Conservation (phyloP, 169 alveolate genomes). For the Eimeria acervulina region DNA sequence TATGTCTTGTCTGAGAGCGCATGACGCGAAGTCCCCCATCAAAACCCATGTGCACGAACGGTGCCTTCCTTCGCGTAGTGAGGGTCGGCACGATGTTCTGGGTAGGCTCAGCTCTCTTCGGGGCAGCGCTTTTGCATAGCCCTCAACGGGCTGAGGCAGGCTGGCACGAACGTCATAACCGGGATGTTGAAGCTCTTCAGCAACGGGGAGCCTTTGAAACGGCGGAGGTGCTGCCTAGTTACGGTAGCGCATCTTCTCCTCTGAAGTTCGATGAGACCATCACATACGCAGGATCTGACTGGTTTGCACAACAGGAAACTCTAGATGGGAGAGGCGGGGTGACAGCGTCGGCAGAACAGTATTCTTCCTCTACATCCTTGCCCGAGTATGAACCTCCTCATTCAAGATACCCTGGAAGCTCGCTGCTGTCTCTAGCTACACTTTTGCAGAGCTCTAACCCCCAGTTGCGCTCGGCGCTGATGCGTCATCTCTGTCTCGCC, state of each 20-base stretch:
- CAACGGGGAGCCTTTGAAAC: background rate
- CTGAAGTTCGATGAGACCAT: background rate
- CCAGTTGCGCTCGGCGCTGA: background rate
- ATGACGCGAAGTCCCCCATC: background rate
- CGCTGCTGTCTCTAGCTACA: background rate
- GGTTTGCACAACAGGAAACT: background rate
- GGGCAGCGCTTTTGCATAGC: background rate
- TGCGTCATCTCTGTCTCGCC: constrained; percentile 33
- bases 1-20: background rate
- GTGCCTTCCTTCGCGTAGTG: background rate
- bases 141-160: background rate
- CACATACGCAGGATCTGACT: background rate
- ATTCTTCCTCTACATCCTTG: background rate
- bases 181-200: background rate
- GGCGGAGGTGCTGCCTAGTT: background rate
- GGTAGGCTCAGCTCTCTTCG: background rate
- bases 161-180: background rate
- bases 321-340: too few relatives aligned
- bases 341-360: background rate
- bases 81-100: background rate
- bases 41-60: background rate
- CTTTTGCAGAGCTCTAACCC: background rate
- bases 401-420: background rate
- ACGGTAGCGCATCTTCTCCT: background rate
- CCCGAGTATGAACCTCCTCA: background rate